Evolutionary conservation across 2,329 filamentous ascomycete species (phyloP).

Genomic region (Nothopassalora personata): DNA sequence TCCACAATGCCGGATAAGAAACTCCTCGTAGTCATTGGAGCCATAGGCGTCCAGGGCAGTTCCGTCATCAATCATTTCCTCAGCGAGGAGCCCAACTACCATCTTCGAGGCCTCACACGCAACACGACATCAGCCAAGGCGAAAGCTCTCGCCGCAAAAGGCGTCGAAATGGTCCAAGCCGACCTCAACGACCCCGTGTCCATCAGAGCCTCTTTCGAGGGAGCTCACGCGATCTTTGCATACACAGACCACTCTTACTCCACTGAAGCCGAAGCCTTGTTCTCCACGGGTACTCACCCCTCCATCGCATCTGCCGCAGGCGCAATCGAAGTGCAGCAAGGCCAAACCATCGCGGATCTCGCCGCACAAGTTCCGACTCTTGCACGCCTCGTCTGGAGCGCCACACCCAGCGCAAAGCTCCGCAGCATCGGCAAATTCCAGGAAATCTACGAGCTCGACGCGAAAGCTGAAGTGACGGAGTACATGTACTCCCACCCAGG

Average conservation of each 20-base stretch:
- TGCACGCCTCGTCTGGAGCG: constrained; percentile 38
- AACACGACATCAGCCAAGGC: constrained; percentile 36
- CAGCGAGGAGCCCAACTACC: constrained; percentile 7
- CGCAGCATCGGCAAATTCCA: constrained; percentile 35
- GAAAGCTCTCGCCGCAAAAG: constrained; percentile 27
- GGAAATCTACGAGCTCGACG: constrained; percentile 39
- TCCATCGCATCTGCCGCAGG: constrained; percentile 39
- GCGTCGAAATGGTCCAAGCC: constrained; percentile 36
- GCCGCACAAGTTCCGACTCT: constrained; percentile 35
- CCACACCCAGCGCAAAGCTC: constrained; percentile 31
- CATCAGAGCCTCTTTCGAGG: constrained; percentile 34
- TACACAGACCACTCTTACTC: constrained; percentile 18
- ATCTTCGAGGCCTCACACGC: constrained; percentile 39
- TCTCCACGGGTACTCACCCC: constrained; percentile 3
- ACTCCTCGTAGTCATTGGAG: constrained; percentile 20
- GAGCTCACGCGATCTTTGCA: constrained; percentile 37
- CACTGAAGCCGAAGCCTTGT: constrained; percentile 3
- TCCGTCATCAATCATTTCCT: constrained; percentile 20
- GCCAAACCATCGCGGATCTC: constrained; percentile 53
- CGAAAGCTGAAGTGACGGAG: constrained; percentile 33
- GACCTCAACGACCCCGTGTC: constrained; percentile 33
- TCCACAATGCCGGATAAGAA: constrained; percentile 3
- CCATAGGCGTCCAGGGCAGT: constrained; percentile 20
- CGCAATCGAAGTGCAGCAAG: constrained; percentile 47
- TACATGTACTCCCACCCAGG: constrained; percentile 7